Evolutionary conservation across 352 stramenopile genomes (phyloP), one percentile per base, ranked within the genome.

Genomic region (Phytophthora capsici): DNA sequence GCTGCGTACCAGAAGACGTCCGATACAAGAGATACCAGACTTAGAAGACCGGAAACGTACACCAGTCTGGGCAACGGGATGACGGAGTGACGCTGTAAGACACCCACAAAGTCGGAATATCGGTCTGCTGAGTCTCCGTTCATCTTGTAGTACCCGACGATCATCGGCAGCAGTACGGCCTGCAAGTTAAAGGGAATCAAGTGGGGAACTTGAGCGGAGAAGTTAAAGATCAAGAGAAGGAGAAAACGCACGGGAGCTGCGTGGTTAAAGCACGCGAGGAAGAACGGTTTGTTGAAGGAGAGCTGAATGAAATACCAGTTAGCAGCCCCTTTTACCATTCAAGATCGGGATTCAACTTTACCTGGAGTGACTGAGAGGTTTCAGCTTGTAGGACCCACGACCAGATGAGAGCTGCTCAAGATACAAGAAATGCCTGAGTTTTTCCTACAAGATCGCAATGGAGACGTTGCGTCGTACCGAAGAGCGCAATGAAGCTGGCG

Each of bases 1-100:
- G 80, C 75, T 1, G 71, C 71, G 50, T 85, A 89, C 78, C 76
- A 87, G 26, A 89, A 87, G 66, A 84, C 83, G 43, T 89, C 80
- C 74, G 63, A 46, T 58, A 85, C 51, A 50, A 76, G 40, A 63
- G 78, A 71, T 43, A 85, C 66, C 6, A 78, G 17, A 41, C 72
- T 80, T 40, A 89, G 56, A 28, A 73, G 67, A 1, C 66, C 61
- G 3, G 80, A 77, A 20, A 86, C 78, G 12, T 65, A 63, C 36
- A 75, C 14, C 17, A 86, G 49, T 38, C 71, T 52, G 6, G 30
- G 40, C 7, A 78, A 37, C 7, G 75, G 75, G 16, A 86, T 45
- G 37, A 78, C 66, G 46, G 64, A 84, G 59, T 84, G 75, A 37
- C 66, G 78, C 7, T 69, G 43, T 22, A 89, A 49, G 2, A 83